These are phyloP conservation scores for Penicillium tannophilum DNA, from an alignment of 495 filamentous ascomycete genomes.

Conservation along the genomic window DNA sequence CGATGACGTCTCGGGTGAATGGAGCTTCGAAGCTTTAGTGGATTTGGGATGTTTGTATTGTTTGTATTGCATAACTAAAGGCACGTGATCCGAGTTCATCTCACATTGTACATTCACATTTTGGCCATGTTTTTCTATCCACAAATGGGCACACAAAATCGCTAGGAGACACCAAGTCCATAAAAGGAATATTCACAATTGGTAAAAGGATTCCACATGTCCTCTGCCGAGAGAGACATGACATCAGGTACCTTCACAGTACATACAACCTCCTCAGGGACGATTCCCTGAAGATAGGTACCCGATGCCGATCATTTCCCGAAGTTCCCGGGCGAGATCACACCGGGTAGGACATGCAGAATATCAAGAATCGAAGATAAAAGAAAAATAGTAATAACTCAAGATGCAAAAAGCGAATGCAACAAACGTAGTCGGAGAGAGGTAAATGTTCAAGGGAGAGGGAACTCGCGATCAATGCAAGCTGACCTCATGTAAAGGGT, in stretches of 20 bases:
- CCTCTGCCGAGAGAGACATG: constrained; percentile 14
- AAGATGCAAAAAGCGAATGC: constrained; percentile 17
- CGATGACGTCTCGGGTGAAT: constrained; percentile 46
- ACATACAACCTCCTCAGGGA: constrained; percentile 24
- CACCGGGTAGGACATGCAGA: constrained; percentile 25
- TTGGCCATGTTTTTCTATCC: constrained; percentile 28
- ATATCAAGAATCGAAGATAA: constrained; percentile 27
- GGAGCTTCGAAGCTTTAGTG: constrained; percentile 25
- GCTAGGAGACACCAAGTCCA: constrained; percentile 26
- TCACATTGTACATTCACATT: constrained; percentile 27
- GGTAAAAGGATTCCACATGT: constrained; percentile 30
- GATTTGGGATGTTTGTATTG: neutral
- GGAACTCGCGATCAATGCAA: constrained; percentile 1
- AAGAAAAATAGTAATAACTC: constrained; percentile 16
- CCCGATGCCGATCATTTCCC: constrained; percentile 13
- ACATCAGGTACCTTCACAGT: constrained; percentile 20
- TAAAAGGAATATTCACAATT: constrained; percentile 44
- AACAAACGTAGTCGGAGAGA: constrained; percentile 1
- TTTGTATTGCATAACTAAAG: constrained; percentile 2
- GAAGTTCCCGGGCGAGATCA: constrained; percentile 11
- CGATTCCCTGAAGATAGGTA: constrained; percentile 4
- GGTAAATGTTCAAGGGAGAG: constrained; percentile 1
- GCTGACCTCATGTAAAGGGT: neutral
- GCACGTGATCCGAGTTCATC: constrained; percentile 21
- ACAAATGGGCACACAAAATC: constrained; percentile 24